phyloP scores from a whole-genome alignment of 1,284 basidiomycete species.

The Rhodotorula sp. region DNA sequence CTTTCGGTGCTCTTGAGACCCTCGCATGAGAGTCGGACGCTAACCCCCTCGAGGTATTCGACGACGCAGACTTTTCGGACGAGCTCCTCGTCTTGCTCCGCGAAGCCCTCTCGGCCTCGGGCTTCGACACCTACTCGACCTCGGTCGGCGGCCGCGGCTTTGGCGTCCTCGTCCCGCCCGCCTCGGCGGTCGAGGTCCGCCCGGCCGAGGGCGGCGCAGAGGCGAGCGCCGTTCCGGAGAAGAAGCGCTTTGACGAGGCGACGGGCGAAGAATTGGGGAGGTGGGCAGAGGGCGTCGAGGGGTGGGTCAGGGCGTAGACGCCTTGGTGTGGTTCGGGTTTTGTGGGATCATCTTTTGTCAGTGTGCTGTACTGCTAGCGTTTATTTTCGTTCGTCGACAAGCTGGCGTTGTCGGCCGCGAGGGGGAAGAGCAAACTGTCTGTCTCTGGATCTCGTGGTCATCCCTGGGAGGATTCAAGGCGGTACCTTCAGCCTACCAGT shows the following conservation, averaged over 20 bases:
- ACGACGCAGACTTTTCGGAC: slow-evolving; percentile 63
- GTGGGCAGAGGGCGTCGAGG: slow-evolving; percentile 63
- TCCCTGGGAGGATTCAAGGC: no score
- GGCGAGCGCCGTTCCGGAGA: slow-evolving; percentile 10
- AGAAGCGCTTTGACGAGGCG: slow-evolving; percentile 57
- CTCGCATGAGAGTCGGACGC: background rate
- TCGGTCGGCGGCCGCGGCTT: slow-evolving; percentile 90
- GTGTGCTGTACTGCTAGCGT: no score
- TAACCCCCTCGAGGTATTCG: background rate
- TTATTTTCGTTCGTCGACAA: no score
- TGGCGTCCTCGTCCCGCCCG: slow-evolving; percentile 66
- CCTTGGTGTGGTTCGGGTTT: no score
- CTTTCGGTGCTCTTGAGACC: background rate
- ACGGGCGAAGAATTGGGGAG: slow-evolving; percentile 56
- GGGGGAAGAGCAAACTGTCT: no score
- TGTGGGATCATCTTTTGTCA: no score
- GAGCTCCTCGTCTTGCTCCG: slow-evolving; percentile 63
- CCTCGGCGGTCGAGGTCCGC: background rate
- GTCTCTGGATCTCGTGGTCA: no score
- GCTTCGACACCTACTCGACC: slow-evolving; percentile 85
- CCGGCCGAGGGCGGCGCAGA: slow-evolving; percentile 37
- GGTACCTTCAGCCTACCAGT: no score
- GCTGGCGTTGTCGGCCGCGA: no score
- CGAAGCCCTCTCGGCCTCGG: slow-evolving; percentile 61
- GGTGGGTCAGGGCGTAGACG: slow-evolving; percentile 57